Evolutionary conservation across 192 early-diverging fungal species (phyloP).

Genomic region (Linnemannia hyalina): DNA sequence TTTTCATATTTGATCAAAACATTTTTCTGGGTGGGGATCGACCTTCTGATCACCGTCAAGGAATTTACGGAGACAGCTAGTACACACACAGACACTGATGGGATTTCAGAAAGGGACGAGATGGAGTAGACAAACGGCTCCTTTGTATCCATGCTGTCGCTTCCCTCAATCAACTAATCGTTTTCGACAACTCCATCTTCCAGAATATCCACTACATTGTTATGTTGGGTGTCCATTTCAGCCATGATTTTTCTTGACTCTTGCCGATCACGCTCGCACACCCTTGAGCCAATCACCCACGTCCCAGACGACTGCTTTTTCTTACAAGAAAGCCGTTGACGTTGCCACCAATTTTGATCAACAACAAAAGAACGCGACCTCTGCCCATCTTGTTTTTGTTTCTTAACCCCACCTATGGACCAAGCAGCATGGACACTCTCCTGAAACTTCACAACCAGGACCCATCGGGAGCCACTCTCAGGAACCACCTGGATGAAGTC

Average conservation of each 20-base stretch:
- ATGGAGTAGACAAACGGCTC: too few relatives aligned
- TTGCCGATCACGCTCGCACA: too few relatives aligned
- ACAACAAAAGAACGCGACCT: conserved; percentile 1
- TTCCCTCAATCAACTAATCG: too few relatives aligned
- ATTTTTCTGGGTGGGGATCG: too few relatives aligned
- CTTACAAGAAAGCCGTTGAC: neutral
- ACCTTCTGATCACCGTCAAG: too few relatives aligned
- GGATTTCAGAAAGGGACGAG: neutral
- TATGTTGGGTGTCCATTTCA: too few relatives aligned
- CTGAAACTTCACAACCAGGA: conserved; percentile 38
- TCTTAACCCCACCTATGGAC: conserved; percentile 4
- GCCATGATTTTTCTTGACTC: too few relatives aligned
- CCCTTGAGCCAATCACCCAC: neutral
- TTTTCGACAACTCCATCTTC: too few relatives aligned
- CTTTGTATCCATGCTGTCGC: too few relatives aligned
- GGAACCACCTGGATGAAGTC: conserved; percentile 22
- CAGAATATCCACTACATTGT: too few relatives aligned
- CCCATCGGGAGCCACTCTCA: conserved; percentile 25
- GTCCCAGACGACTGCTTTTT: neutral
- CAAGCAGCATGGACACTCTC: conserved; percentile 36
- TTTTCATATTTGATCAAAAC: too few relatives aligned
- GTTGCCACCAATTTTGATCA: conserved; percentile 24
- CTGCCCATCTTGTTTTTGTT: neutral
- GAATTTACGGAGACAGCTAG: too few relatives aligned
- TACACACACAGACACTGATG: neutral